Percentiles rank a stretch among this genome's conserved stretches.
Evolutionary conservation across 768 basidiomycete species (phyloP).

Genomic region (Steccherinum ochraceum): DNA sequence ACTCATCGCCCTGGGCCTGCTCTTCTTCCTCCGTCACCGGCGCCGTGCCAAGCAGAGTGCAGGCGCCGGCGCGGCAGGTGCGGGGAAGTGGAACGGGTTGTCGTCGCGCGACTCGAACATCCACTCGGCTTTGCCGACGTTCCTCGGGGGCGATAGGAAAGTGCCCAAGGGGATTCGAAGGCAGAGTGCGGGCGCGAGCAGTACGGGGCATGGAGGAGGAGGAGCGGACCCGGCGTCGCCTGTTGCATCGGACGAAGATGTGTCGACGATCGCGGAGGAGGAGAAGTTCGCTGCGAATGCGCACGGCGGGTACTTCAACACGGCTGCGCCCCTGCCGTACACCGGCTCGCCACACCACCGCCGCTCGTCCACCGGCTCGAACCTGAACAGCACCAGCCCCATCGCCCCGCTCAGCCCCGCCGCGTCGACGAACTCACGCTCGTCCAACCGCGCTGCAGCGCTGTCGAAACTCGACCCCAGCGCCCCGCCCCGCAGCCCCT

Average conservation of each 20-base stretch:
- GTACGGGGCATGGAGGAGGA: not conserved
- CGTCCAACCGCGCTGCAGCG: slow-evolving; percentile 5
- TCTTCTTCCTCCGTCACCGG: slow-evolving; percentile 12
- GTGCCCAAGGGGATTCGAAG: not conserved
- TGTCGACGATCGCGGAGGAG: not conserved
- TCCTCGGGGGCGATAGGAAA: not conserved
- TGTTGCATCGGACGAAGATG: not conserved
- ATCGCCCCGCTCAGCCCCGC: not conserved
- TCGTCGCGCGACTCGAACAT: not conserved
- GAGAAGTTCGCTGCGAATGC: not conserved
- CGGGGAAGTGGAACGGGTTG: slow-evolving; percentile 4
- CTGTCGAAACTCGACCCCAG: slow-evolving; percentile 6
- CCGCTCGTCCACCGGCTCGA: not conserved
- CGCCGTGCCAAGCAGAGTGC: slow-evolving; percentile 3
- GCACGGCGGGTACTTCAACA: slow-evolving; percentile 2
- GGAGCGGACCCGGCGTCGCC: not conserved
- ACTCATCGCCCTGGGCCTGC: slow-evolving; percentile 27
- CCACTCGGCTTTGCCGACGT: too few species aligned
- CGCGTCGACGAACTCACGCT: not conserved
- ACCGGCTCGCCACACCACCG: not conserved
- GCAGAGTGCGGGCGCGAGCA: not conserved
- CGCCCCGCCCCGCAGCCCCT: not conserved
- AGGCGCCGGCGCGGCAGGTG: not conserved
- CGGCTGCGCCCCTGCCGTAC: not conserved
- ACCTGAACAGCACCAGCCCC: not conserved